A percentile compares a stretch with the other conserved stretches of the same genome.
These are phyloP conservation scores for Nakazawaea laoshanensis DNA, from an alignment of 805 yeast species.

Conservation along the genomic window DNA sequence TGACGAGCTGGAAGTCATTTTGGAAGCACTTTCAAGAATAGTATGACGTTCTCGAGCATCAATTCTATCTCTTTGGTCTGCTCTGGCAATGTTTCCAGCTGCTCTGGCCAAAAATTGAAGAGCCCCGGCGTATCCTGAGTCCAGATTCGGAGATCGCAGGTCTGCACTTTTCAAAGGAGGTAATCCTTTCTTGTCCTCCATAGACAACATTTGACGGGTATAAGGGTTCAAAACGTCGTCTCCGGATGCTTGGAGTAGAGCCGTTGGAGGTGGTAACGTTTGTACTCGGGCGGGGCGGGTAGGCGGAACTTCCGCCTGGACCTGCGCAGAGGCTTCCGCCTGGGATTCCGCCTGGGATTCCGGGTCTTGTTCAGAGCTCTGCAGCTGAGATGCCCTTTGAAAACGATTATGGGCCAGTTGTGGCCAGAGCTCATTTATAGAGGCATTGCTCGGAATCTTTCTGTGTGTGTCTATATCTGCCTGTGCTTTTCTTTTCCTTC, in stretches of 20 bases:
- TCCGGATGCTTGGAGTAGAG: conserved; percentile 3
- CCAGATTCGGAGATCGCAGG: neutral
- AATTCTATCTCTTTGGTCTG: conserved; percentile 56
- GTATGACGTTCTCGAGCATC: conserved; percentile 42
- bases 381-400: neutral
- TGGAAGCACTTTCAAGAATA: conserved; percentile 28
- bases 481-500: conserved; percentile 11
- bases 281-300: neutral
- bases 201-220: conserved; percentile 8
- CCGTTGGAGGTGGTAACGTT: conserved; percentile 6
- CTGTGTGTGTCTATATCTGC: conserved; percentile 1
- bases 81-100: conserved; percentile 67
- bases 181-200: conserved; percentile 1
- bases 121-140: conserved; percentile 33
- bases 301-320: neutral
- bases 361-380: neutral
- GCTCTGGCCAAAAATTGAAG: conserved; percentile 68
- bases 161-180: neutral
- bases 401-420: conserved; percentile 7
- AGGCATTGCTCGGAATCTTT: conserved; percentile 9
- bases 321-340: neutral
- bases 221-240: conserved; percentile 8
- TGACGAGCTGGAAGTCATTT: neutral
- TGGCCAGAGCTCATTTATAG: conserved; percentile 9
- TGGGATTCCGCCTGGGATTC: neutral